Base-by-base conservation (phyloP, 768 basidiomycete genomes). In the Asterophora lycoperdoides region DNA sequence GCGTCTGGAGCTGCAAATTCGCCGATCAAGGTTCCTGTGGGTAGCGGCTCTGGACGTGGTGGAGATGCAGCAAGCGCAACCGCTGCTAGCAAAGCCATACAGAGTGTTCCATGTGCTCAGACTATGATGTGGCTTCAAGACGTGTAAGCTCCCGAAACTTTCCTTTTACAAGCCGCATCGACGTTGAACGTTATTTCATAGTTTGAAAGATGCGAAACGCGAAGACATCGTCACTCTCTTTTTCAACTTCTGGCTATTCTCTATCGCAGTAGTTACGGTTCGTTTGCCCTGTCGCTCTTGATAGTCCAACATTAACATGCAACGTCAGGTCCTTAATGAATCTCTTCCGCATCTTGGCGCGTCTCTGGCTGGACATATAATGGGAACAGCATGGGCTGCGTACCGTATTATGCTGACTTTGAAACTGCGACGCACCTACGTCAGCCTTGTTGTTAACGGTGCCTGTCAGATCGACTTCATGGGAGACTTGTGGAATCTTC, bases 301-400 rank as follows among this genome's bases (percentile, higher is more conserved):
- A 20, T 46, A 48, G 40, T 52, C 44, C 11, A 41, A 36, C 7
- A 23, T 11, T 47, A 26, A 45, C 19, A 5, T 7, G 13, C 11
- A 29, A 14, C 15, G 37, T 20, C 28, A 80, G 79, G 64, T 81
- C 36, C 48, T 78, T 41, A 72, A 69, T 45, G 77, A 80, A 56
- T 78, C 77, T 0, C 67, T 77, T 32, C 79, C 79, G 5, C 77
- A 79, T 54, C 64, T 80, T 35, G 71, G 68, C 2, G 75, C 77
- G 26, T 69, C 71, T 2, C 50, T 81, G 8, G 66, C 65, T 17
- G 76, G 74, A 4, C 78, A 79, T 50, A 55, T 70, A 15, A 59
- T 81, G 8, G 71, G 69, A 5, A 72, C 75, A 4, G 70, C 54
- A 6, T 81, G 79, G 79, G 64, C 75, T 4, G 66, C 63, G 10